These are phyloP conservation scores for Alternaria sp. DNA, from an alignment of 2,329 filamentous ascomycete species.

Conservation along the genomic window DNA sequence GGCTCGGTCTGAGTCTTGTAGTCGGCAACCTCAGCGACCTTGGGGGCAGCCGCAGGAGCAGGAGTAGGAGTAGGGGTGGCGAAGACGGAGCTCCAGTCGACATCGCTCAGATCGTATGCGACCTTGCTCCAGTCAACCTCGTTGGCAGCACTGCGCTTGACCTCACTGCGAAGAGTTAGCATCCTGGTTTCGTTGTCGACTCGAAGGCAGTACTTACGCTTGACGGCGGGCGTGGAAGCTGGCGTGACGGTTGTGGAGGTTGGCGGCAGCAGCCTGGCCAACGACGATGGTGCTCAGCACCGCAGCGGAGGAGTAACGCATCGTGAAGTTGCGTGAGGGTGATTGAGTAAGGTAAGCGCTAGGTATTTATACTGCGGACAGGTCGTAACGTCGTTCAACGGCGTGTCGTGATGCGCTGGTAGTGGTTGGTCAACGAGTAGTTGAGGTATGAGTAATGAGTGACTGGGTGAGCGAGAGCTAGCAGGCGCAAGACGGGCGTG, in stretches of 20 bases:
- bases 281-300: conserved; percentile 47
- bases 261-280: conserved; percentile 43
- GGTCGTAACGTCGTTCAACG: conserved; percentile 38
- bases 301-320: conserved; percentile 46
- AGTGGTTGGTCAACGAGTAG: conserved; percentile 4
- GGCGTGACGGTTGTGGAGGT: conserved; percentile 42
- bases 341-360: conserved; percentile 8
- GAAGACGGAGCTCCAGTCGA: conserved; percentile 35
- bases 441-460: conserved; percentile 28
- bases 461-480: conserved; percentile 29
- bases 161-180: conserved; percentile 31
- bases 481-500: conserved; percentile 37
- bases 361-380: conserved; percentile 16
- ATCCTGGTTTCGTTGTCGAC: neutral
- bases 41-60: neutral
- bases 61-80: conserved; percentile 18
- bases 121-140: conserved; percentile 41
- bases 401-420: conserved; percentile 15
- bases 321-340: conserved; percentile 21
- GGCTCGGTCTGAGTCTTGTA: conserved; percentile 15
- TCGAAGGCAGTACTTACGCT: conserved; percentile 29
- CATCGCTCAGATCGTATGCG: conserved; percentile 32
- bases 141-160: conserved; percentile 33
- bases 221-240: conserved; percentile 46
- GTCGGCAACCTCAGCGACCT: conserved; percentile 17